Evolutionary conservation across 2,329 filamentous ascomycete genomes (phyloP).

Genomic region (Nigrospora oryzae): DNA sequence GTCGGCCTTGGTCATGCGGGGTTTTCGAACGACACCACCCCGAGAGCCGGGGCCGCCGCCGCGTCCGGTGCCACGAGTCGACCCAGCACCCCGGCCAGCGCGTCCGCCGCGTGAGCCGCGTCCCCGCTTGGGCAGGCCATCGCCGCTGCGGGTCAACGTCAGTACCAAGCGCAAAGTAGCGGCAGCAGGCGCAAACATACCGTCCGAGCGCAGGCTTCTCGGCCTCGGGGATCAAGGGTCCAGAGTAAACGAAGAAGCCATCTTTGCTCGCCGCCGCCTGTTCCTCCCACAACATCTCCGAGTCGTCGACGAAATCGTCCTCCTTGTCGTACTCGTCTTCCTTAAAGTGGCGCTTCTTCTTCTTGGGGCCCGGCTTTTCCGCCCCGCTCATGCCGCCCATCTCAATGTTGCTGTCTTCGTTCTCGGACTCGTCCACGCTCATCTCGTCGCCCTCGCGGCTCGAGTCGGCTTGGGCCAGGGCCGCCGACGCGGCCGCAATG

Average conservation of each 20-base stretch:
- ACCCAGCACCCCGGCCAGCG: slow-evolving; percentile 51
- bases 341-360: slow-evolving; percentile 71
- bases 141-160: slow-evolving; percentile 43
- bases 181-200: slow-evolving; percentile 28
- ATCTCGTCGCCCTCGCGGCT: slow-evolving; percentile 71
- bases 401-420: slow-evolving; percentile 80
- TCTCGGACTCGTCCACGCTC: slow-evolving; percentile 68
- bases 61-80: slow-evolving; percentile 43
- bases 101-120: slow-evolving; percentile 41
- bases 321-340: slow-evolving; percentile 79
- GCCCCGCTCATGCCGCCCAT: slow-evolving; percentile 62
- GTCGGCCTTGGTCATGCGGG: slow-evolving; percentile 78
- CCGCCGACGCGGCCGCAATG: slow-evolving; percentile 81
- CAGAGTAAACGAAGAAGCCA: slow-evolving; percentile 96
- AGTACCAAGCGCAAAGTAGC: slow-evolving; percentile 15
- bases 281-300: slow-evolving; percentile 90
- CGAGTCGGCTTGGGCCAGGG: slow-evolving; percentile 67
- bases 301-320: slow-evolving; percentile 85
- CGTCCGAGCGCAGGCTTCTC: slow-evolving; percentile 56
- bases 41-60: slow-evolving; percentile 59
- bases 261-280: slow-evolving; percentile 90
- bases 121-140: slow-evolving; percentile 65
- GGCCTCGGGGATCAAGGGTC: slow-evolving; percentile 78
- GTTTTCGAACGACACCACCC: slow-evolving; percentile 69
- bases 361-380: slow-evolving; percentile 50